These are phyloP conservation scores for Sugiyamaella grinbergsii DNA, from an alignment of 1,139 yeast genomes.

Conservation along the genomic window DNA sequence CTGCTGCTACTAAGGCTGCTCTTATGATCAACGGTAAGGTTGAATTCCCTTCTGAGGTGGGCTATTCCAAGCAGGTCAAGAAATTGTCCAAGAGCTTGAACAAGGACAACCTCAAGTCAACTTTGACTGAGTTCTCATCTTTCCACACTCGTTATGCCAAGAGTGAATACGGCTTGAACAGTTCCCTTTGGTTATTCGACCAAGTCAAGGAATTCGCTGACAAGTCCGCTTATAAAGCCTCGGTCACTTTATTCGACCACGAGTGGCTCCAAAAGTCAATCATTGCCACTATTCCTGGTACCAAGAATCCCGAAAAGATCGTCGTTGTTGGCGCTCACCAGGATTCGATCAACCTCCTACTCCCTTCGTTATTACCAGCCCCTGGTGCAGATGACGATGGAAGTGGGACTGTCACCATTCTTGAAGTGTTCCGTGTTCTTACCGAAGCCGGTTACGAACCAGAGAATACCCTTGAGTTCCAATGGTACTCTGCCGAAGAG, in stretches of 20 bases:
- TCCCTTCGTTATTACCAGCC: constrained; percentile 66
- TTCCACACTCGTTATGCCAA: constrained; percentile 83
- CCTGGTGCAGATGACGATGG: constrained; percentile 99
- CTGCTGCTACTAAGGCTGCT: constrained; percentile 15
- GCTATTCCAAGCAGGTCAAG: constrained; percentile 48
- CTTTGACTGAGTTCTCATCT: constrained; percentile 64
- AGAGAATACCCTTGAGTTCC: constrained; percentile 80
- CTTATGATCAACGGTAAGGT: constrained; percentile 46
- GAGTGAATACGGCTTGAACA: constrained; percentile 65
- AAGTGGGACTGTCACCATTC: constrained; percentile 76
- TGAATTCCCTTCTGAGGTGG: constrained; percentile 55
- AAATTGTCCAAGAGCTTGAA: constrained; percentile 49
- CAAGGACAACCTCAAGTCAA: constrained; percentile 51
- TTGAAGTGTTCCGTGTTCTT: constrained; percentile 73
- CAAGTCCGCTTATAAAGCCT: constrained; percentile 36
- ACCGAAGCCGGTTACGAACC: constrained; percentile 55
- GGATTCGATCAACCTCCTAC: constrained; percentile 75
- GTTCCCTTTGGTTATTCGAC: constrained; percentile 70
- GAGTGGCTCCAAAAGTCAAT: constrained; percentile 62
- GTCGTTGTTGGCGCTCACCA: constrained; percentile 89
- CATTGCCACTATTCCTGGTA: constrained; percentile 50
- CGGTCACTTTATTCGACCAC: constrained; percentile 51
- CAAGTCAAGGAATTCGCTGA: constrained; percentile 50
- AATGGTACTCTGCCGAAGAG: constrained; percentile 94
- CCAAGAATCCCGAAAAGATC: constrained; percentile 44